Evolutionary conservation across 768 basidiomycete species (phyloP).

Genomic region (Sporobolomyces pararoseus): DNA sequence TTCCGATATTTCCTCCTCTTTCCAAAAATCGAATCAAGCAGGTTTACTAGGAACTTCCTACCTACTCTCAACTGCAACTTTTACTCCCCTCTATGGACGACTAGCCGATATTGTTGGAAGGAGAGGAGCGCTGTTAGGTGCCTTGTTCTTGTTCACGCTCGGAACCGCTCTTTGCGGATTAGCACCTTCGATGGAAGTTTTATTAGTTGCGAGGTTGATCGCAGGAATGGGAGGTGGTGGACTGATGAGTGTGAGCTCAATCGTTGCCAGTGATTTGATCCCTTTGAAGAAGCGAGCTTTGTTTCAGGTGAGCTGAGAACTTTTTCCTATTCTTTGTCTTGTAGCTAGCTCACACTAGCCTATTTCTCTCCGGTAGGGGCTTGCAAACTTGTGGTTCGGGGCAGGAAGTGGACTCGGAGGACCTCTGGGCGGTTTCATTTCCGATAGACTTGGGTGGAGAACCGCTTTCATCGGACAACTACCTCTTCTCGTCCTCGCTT

Average conservation of each 20-base stretch:
- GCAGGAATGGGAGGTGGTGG: conserved; percentile 58
- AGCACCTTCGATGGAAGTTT: conserved; percentile 75
- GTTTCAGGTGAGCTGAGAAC: conserved; percentile 63
- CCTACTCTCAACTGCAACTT: conserved; percentile 43
- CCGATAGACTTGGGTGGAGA: conserved; percentile 58
- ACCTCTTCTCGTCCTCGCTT: conserved; percentile 69
- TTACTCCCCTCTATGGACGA: conserved; percentile 49
- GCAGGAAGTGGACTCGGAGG: conserved; percentile 57
- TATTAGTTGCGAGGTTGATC: conserved; percentile 70
- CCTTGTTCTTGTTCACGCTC: conserved; percentile 73
- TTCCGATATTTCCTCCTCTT: conserved; percentile 39
- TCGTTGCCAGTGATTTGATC: conserved; percentile 81
- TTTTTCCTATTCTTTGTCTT: not conserved
- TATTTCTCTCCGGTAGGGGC: conserved; percentile 22
- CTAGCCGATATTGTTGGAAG: conserved; percentile 54
- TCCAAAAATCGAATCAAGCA: conserved; percentile 52
- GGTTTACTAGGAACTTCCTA: conserved; percentile 79
- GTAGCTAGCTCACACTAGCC: too few relatives aligned
- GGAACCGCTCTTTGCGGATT: conserved; percentile 83
- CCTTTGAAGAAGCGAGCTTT: conserved; percentile 81
- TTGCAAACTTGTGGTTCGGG: conserved; percentile 59
- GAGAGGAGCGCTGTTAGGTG: conserved; percentile 80
- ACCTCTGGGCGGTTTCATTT: conserved; percentile 49
- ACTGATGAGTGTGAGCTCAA: conserved; percentile 51
- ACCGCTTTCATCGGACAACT: conserved; percentile 77